phyloP scores from a whole-genome alignment of 345 rosid genomes.

The Dipteronia sinensis region DNA sequence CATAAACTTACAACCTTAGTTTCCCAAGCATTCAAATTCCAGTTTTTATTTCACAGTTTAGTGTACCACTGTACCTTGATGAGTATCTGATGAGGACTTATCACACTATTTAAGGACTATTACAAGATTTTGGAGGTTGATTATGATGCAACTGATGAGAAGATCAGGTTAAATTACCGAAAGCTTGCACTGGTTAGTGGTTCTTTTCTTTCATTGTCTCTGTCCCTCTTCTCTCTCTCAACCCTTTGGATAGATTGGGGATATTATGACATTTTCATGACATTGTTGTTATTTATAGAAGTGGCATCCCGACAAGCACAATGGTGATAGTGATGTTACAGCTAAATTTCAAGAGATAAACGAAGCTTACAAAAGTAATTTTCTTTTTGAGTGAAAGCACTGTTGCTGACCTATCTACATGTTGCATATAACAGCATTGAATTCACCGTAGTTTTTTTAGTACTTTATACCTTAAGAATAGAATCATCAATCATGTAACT shows the following conservation, averaged over 20 bases:
- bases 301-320: conserved; percentile 93
- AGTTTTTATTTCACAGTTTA: conserved; percentile 11
- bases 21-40: not conserved
- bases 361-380: conserved; percentile 72
- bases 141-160: conserved; percentile 84
- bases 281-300: conserved; percentile 41
- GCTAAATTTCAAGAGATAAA: conserved; percentile 79
- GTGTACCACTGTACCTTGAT: conserved; percentile 5
- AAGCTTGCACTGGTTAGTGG: conserved; percentile 81
- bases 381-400: conserved; percentile 10
- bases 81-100: conserved; percentile 19
- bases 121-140: conserved; percentile 78
- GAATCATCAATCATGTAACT: no score
- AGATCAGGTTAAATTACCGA: conserved; percentile 67
- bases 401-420: not conserved
- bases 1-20: not conserved
- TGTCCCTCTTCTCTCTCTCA: not conserved
- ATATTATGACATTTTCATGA: conserved; percentile 19
- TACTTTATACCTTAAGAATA: not conserved
- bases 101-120: conserved; percentile 56
- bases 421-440: not conserved
- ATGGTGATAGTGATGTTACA: conserved; percentile 65
- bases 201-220: conserved; percentile 13
- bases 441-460: not conserved
- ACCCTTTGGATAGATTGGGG: not conserved